These are phyloP conservation scores for Cytospora piceicola DNA, from an alignment of 2,329 filamentous ascomycete species.

Conservation along the genomic window DNA sequence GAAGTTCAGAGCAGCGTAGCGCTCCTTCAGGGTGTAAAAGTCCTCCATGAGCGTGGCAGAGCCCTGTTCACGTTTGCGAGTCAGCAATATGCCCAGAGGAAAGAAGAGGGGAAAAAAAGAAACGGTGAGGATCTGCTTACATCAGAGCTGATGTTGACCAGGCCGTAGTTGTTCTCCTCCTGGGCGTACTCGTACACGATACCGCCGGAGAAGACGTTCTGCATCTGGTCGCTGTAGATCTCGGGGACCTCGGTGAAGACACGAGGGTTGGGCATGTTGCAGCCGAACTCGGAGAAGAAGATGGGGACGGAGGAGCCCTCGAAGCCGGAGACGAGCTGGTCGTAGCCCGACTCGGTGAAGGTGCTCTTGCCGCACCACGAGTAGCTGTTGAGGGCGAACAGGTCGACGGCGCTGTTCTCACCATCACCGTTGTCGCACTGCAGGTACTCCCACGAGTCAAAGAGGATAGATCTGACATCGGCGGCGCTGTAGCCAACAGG, in stretches of 20 bases:
- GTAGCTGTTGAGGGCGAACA: slow-evolving; percentile 80
- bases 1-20: slow-evolving; percentile 78
- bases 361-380: slow-evolving; percentile 65
- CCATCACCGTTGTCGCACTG: slow-evolving; percentile 60
- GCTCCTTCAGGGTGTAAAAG: slow-evolving; percentile 73
- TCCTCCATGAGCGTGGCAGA: slow-evolving; percentile 64
- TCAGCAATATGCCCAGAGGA: not conserved
- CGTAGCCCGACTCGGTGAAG: slow-evolving; percentile 59
- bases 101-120: not conserved
- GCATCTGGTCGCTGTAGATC: slow-evolving; percentile 75
- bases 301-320: slow-evolving; percentile 68
- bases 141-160: slow-evolving; percentile 65
- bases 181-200: slow-evolving; percentile 82
- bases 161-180: slow-evolving; percentile 68
- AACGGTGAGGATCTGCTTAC: not conserved
- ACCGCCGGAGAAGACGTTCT: slow-evolving; percentile 69
- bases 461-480: slow-evolving; percentile 73
- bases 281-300: slow-evolving; percentile 83
- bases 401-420: slow-evolving; percentile 68
- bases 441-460: slow-evolving; percentile 78
- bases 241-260: slow-evolving; percentile 75
- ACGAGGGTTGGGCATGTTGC: slow-evolving; percentile 73
- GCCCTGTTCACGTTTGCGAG: slow-evolving; percentile 36
- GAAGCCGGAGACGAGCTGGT: slow-evolving; percentile 66
- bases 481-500: slow-evolving; percentile 82